Evolutionary conservation across 1,284 basidiomycete species (phyloP), one percentile per base, ranked within the genome.

Genomic region (Cryptococcus maquisensis): DNA sequence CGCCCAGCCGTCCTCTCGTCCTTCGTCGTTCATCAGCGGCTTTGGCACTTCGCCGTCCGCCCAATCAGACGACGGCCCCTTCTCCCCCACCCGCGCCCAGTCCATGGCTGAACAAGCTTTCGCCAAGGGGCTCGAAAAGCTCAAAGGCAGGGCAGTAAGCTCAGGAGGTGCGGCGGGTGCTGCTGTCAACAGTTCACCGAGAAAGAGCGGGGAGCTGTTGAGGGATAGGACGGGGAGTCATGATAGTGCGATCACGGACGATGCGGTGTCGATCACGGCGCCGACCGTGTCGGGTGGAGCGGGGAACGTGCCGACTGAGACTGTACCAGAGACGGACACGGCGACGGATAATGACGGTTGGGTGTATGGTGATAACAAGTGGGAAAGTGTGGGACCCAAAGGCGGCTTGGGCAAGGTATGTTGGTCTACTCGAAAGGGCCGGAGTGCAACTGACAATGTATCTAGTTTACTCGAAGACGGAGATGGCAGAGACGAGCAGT

Each of bases 281-380:
- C 23, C 28, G 5, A 26, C 26, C 7, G 21, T 44, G 24, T n/a
- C 16, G 8, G 20, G 39, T 37, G 49, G 32, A 13, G 3, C 50
- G 4, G 40, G 24, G 37, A 35, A 43, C 13, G 28, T 57, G 10
- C 55, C 61, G 8, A 55, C 46, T 6, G 67, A 69, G 51, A 60
- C 61, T 5, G 64, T 68, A 24, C 54, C 62, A 8, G 66, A 67
- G 44, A 55, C 47, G 16, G 68, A 73, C 50, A 70, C 65, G 24
- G 75, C 79, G 44, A 95, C 92, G 0, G 93, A 97, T 70, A 69
- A 80, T 1, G 90, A 95, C 55, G 93, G 93, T 1, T 96, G 93
- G 93, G 83, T 93, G 32, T 96, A 93, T 70, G 88, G 86, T 3
- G 94, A 95, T 67, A 97, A 97, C 74, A 94, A 95, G 69, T 97